These are phyloP conservation scores for Leccinum broughii DNA, from an alignment of 768 basidiomycete genomes.

Conservation along the genomic window DNA sequence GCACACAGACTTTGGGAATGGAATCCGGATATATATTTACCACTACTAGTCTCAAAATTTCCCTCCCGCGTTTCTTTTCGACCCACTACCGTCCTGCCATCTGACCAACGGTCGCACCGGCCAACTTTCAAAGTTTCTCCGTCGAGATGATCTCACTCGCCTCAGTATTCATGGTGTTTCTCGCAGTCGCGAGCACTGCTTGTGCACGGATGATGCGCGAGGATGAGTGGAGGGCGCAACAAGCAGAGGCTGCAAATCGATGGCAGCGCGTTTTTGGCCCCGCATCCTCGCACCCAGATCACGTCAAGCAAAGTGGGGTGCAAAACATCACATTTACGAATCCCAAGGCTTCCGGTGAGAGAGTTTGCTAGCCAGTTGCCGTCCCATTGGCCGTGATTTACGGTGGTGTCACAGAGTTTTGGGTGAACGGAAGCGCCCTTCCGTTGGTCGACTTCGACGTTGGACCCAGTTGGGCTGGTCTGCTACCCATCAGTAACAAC, in stretches of 20 bases:
- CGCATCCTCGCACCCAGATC: background rate
- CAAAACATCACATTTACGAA: slow-evolving; percentile 74
- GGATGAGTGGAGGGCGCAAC: slow-evolving; percentile 44
- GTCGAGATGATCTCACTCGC: slow-evolving; percentile 17
- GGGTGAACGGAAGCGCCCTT: slow-evolving; percentile 62
- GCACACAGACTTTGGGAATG: background rate
- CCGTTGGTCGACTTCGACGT: slow-evolving; percentile 73
- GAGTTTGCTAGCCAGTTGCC: background rate
- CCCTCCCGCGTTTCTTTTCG: background rate
- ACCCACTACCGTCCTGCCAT: background rate
- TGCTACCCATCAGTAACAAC: slow-evolving; percentile 65
- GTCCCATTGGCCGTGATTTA: background rate
- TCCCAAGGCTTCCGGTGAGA: slow-evolving; percentile 57
- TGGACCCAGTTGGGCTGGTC: slow-evolving; percentile 74
- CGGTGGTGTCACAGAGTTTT: slow-evolving; percentile 51
- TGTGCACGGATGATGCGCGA: slow-evolving; percentile 34
- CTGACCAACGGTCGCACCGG: background rate
- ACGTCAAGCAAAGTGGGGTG: slow-evolving; percentile 25
- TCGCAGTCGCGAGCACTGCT: slow-evolving; percentile 7
- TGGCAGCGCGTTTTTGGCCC: slow-evolving; percentile 23
- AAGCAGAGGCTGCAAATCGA: slow-evolving; percentile 49
- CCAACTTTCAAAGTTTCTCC: background rate
- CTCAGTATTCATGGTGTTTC: slow-evolving; percentile 6
- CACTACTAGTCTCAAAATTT: background rate
- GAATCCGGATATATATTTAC: background rate